Percentiles rank a stretch among this genome's conserved stretches.
Conservation (phyloP, 2,329 filamentous ascomycete species). For the Aureobasidium pullulans region DNA sequence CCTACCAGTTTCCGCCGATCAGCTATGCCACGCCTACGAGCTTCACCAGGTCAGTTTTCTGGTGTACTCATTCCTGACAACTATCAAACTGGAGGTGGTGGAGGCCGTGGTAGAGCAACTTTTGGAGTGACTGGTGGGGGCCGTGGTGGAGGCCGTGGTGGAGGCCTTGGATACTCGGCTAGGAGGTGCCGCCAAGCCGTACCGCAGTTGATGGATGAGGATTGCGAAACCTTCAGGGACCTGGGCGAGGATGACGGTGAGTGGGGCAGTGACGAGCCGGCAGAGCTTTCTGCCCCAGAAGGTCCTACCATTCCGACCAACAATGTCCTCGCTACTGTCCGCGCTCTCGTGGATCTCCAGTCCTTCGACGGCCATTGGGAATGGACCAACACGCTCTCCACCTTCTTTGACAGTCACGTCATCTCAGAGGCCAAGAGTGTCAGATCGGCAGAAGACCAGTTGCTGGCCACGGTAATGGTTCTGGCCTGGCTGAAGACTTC, state of each 20-base stretch:
- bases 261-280: too few species aligned
- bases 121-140: not conserved
- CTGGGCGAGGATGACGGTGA: too few species aligned
- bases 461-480: conserved; percentile 35
- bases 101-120: not conserved
- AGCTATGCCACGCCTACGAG: too few species aligned
- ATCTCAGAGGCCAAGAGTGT: conserved; percentile 10
- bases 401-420: conserved; percentile 16
- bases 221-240: too few species aligned
- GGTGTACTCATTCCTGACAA: too few species aligned
- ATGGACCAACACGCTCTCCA: conserved; percentile 26
- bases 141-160: not conserved
- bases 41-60: too few species aligned
- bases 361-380: conserved; percentile 49
- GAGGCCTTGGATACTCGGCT: conserved; percentile 15
- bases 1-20: too few species aligned
- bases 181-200: too few species aligned
- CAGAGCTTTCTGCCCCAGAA: not conserved
- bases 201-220: too few species aligned
- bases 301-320: not conserved
- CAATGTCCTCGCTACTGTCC: conserved; percentile 24
- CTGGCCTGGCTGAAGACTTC: conserved; percentile 44
- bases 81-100: not conserved
- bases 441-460: conserved; percentile 14
- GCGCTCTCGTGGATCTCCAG: conserved; percentile 48